phyloP scores from a whole-genome alignment of 257 asterid species.

The Paulownia fortunei region DNA sequence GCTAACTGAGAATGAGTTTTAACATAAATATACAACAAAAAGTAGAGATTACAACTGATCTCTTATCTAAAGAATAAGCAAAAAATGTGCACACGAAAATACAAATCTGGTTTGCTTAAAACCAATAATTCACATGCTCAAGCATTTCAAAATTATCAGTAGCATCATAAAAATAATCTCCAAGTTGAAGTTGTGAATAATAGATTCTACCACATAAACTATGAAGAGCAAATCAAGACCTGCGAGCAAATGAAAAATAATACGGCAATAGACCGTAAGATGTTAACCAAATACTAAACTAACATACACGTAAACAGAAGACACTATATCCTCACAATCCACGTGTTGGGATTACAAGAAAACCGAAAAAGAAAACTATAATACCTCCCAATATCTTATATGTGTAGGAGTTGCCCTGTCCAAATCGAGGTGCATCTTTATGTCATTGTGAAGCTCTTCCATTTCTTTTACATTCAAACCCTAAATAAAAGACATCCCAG shows the following conservation, averaged over 20 bases:
- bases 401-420: conserved; percentile 89
- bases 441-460: conserved; percentile 94
- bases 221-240: conserved; percentile 15
- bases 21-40: background rate
- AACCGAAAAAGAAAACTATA: conserved; percentile 8
- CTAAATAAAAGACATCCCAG: conserved; percentile 40
- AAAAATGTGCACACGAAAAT: background rate
- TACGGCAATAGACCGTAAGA: background rate
- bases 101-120: background rate
- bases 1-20: background rate
- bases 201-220: conserved; percentile 10
- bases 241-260: conserved; percentile 13
- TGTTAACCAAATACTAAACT: conserved; percentile 25
- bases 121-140: conserved; percentile 17
- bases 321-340: background rate
- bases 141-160: conserved; percentile 8
- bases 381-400: conserved; percentile 88
- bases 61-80: background rate
- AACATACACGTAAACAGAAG: conserved; percentile 16
- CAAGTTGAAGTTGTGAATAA: background rate
- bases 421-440: conserved; percentile 89
- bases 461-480: conserved; percentile 87
- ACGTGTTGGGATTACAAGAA: background rate
- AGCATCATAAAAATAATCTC: background rate
- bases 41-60: background rate